A percentile compares a stretch with the other conserved stretches of the same genome.
These are phyloP conservation scores for Aciculosporium take DNA, from an alignment of 2,329 filamentous ascomycete genomes.

Conservation along the genomic window DNA sequence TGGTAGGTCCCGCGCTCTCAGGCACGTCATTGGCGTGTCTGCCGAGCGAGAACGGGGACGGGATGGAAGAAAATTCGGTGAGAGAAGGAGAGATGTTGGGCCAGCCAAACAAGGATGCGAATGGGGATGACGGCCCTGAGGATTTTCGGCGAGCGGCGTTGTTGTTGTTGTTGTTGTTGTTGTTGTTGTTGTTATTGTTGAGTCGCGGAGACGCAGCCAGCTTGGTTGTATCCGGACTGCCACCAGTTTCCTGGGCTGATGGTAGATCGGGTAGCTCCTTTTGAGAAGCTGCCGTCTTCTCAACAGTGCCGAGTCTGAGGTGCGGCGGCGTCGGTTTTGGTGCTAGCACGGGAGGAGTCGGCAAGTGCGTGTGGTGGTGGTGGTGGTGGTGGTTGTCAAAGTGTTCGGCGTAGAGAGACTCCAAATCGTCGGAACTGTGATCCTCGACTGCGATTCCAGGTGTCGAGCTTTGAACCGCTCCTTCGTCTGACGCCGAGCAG, in stretches of 20 bases:
- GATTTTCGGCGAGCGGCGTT: slow-evolving; percentile 40
- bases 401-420: slow-evolving; percentile 19
- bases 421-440: slow-evolving; percentile 14
- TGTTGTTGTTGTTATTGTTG: too few relatives aligned
- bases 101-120: slow-evolving; percentile 42
- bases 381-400: too few relatives aligned
- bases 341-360: slow-evolving; percentile 33
- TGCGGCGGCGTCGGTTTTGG: slow-evolving; percentile 38
- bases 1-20: slow-evolving; percentile 6
- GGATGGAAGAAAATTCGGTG: slow-evolving; percentile 39
- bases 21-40: slow-evolving; percentile 22
- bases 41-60: slow-evolving; percentile 35
- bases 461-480: slow-evolving; percentile 14
- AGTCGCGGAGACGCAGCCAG: slow-evolving; percentile 23
- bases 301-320: slow-evolving; percentile 32
- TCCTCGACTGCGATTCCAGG: slow-evolving; percentile 15
- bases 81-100: slow-evolving; percentile 29
- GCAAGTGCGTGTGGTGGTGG: too few relatives aligned
- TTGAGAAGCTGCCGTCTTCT: slow-evolving; percentile 18
- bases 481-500: slow-evolving; percentile 9
- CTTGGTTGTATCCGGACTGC: slow-evolving; percentile 16
- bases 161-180: too few relatives aligned
- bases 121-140: slow-evolving; percentile 31
- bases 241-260: slow-evolving; percentile 11
- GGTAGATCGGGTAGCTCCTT: slow-evolving; percentile 14